A percentile compares a stretch with the other conserved stretches of the same genome.
These are phyloP conservation scores for Lentithecium fluviatile DNA, from an alignment of 495 filamentous ascomycete genomes.

Conservation along the genomic window DNA sequence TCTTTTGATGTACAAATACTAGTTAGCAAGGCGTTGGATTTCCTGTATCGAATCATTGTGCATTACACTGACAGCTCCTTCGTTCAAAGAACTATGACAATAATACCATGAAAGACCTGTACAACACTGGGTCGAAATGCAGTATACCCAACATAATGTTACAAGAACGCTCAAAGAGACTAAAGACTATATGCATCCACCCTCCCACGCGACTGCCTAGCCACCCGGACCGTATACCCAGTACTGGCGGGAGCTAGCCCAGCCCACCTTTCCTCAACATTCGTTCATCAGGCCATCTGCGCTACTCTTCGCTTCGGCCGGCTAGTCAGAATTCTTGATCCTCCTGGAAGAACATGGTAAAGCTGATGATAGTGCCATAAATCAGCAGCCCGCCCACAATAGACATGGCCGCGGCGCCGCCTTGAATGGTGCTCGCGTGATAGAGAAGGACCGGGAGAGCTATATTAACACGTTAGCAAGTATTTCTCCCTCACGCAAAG, in stretches of 20 bases:
- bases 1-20: conserved; percentile 15
- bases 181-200: not conserved
- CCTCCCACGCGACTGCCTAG: too few relatives aligned
- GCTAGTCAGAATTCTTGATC: conserved; percentile 72
- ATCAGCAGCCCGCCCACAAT: conserved; percentile 89
- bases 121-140: conserved; percentile 14
- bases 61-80: too few relatives aligned
- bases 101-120: not conserved
- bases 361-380: conserved; percentile 96
- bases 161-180: conserved; percentile 6
- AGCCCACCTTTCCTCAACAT: not conserved
- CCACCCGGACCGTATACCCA: too few relatives aligned
- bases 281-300: not conserved
- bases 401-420: conserved; percentile 93
- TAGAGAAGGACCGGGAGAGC: conserved; percentile 89
- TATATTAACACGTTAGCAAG: conserved; percentile 43
- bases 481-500: not conserved
- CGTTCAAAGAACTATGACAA: too few relatives aligned
- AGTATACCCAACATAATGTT: conserved; percentile 19
- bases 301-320: conserved; percentile 4
- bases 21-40: conserved; percentile 17
- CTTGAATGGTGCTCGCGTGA: conserved; percentile 73
- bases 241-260: not conserved
- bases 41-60: not conserved
- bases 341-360: conserved; percentile 96